These are phyloP conservation scores for Teunomyces lycoperdinae DNA, from an alignment of 805 yeast genomes.

Conservation along the genomic window DNA sequence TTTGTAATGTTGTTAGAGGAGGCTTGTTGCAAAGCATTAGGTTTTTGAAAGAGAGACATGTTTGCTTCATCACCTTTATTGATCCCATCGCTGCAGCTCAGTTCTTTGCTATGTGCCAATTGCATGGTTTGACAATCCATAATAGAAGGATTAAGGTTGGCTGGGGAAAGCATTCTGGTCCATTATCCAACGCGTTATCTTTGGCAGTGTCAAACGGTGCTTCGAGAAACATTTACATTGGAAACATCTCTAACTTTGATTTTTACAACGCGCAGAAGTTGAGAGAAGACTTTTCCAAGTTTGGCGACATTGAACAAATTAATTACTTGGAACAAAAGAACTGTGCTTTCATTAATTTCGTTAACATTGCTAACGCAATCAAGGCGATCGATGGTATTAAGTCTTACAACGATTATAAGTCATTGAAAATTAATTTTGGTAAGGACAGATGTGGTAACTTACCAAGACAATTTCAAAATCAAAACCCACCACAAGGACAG, in stretches of 20 bases:
- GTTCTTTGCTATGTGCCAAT: conserved; percentile 89
- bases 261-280: conserved; percentile 57
- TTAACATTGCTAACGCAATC: conserved; percentile 87
- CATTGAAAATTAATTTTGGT: conserved; percentile 61
- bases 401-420: conserved; percentile 59
- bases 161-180: conserved; percentile 98
- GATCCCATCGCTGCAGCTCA: conserved; percentile 98
- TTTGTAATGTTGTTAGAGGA: conserved; percentile 94
- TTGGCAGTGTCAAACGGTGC: conserved; percentile 93
- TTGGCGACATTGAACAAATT: conserved; percentile 94
- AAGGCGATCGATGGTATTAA: conserved; percentile 90
- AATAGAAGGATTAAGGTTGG: conserved; percentile 87
- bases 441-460: conserved; percentile 81
- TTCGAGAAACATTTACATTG: conserved; percentile 87
- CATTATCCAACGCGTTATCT: conserved; percentile 80
- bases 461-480: conserved; percentile 68
- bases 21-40: conserved; percentile 86
- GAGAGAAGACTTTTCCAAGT: conserved; percentile 69
- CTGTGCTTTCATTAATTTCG: conserved; percentile 90
- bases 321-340: conserved; percentile 79
- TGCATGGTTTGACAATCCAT: conserved; percentile 85
- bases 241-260: conserved; percentile 53
- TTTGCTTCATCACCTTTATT: conserved; percentile 90
- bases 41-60: conserved; percentile 78
- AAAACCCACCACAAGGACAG: conserved; percentile 8